phyloP scores from a whole-genome alignment of 108 stramenopile species.

The Stephanodiscus minutulus region DNA sequence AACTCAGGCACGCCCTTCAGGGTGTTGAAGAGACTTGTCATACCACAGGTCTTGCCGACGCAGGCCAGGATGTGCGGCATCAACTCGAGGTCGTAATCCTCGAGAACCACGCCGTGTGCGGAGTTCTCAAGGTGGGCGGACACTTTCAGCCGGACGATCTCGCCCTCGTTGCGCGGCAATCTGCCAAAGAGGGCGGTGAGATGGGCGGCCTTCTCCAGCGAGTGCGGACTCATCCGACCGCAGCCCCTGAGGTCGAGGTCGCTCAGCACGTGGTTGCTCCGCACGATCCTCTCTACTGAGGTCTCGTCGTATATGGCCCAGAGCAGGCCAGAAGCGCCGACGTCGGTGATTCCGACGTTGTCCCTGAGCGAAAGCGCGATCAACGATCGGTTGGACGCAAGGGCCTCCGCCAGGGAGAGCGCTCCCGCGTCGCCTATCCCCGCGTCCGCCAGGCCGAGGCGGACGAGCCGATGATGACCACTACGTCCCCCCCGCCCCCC shows the following conservation, averaged over 20 bases:
- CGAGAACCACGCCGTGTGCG: conserved; percentile 1
- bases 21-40: conserved; percentile 12
- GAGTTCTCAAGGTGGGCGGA: conserved; percentile 1
- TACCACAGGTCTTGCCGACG: conserved; percentile 14
- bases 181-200: neutral
- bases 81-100: conserved; percentile 12
- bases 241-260: conserved; percentile 29
- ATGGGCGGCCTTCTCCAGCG: neutral
- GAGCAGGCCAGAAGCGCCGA: conserved; percentile 20
- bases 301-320: conserved; percentile 8
- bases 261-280: conserved; percentile 29
- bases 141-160: conserved; percentile 11
- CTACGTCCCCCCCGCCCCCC: neutral
- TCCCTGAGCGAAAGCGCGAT: conserved; percentile 16
- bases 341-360: conserved; percentile 19
- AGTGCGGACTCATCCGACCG: neutral
- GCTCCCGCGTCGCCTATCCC: conserved; percentile 49
- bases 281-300: conserved; percentile 20
- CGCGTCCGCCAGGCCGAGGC: conserved; percentile 51
- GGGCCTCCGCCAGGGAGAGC: conserved; percentile 15
- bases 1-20: conserved; percentile 14
- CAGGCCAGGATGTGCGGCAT: conserved; percentile 19
- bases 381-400: conserved; percentile 16
- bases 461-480: conserved; percentile 19
- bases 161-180: neutral